A percentile compares a stretch with the other conserved stretches of the same genome.
Conservation (phyloP, 2,329 filamentous ascomycete genomes). For the Penicillium brasilianum region DNA sequence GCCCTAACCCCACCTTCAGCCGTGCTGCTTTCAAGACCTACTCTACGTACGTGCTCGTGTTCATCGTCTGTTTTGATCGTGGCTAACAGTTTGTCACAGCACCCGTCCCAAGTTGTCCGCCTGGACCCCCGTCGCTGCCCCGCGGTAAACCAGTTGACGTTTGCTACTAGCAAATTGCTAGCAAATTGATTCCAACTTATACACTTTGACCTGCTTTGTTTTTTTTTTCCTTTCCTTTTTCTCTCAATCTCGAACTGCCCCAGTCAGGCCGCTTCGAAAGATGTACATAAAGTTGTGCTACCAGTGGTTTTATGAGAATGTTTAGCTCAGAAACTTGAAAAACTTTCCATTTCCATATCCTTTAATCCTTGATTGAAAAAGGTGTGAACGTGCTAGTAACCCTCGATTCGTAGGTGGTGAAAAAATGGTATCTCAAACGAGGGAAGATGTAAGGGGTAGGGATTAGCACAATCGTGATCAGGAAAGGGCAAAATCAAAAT, state of each 20-base stretch:
- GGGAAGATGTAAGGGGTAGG: conserved; percentile 17
- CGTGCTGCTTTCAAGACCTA: conserved; percentile 89
- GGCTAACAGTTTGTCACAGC: conserved; percentile 25
- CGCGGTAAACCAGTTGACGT: conserved; percentile 36
- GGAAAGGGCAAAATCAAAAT: conserved; percentile 18
- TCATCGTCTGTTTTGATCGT: not conserved
- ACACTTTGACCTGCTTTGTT: conserved; percentile 15
- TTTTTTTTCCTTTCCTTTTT: conserved; percentile 16
- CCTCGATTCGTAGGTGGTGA: conserved; percentile 23
- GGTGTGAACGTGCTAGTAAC: conserved; percentile 11
- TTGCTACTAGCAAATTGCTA: conserved; percentile 26
- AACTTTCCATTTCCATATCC: conserved; percentile 22
- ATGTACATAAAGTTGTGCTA: conserved; percentile 46
- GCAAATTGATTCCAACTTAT: conserved; percentile 26
- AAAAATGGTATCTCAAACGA: conserved; percentile 36
- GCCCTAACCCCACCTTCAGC: conserved; percentile 75
- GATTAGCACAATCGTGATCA: conserved; percentile 7
- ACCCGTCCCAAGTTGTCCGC: conserved; percentile 42
- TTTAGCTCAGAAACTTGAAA: conserved; percentile 16
- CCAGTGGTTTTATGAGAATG: conserved; percentile 31
- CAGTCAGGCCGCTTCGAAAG: conserved; percentile 22
- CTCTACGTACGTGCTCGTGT: conserved; percentile 75
- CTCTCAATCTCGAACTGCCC: conserved; percentile 12
- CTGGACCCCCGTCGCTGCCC: conserved; percentile 44
- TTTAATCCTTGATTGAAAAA: conserved; percentile 10